Evolutionary conservation across 2,329 filamentous ascomycete genomes (phyloP), one percentile per base, ranked within the genome.

Genomic region (Emergomyces pasteurianus): DNA sequence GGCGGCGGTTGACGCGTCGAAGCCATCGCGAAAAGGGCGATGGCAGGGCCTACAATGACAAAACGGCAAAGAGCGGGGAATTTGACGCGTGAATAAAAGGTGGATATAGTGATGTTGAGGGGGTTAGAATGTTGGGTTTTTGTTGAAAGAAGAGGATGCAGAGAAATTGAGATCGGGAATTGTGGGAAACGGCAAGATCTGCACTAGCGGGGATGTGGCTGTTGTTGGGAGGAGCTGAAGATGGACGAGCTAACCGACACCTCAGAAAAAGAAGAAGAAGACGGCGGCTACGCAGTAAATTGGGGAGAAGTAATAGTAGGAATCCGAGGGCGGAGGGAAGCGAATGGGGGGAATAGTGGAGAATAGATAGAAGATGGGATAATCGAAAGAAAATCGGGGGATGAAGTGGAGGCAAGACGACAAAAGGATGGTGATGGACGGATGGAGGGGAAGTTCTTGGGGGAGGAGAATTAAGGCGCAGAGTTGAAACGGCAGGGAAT

Each of bases 1-100:
- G 77, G 74, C 65, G 74, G 72, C 69, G 78, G 78, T 62, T 64
- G 65, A 69, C 70, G 73, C 70, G 73, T 72, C 68, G 74, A 71
- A 67, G 69, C 69, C 74, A 77, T 76, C 63, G 62, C 50, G 59
- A 63, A 57, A 62, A 65, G 49, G 61, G 61, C 61, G 61, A 55
- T 40, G 47, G 53, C 43, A 56, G 52, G 61, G 46, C 56, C 42
- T 60, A 58, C 56, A 57, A 60, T 53, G 34, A 60, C 61, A 54
- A 61, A 59, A 56, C 40, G 43, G 58, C 50, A 58, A 40, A 61
- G 34, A 40, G 58, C 59, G 50, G 64, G 65, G 62, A 63, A 65
- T 67, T 66, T 68, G 69, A 70, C 69, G 69, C 69, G 69, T 71
- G 61, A 61, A 61, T n/a, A 63, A 63, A 67, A 14, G 43, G 43